Base-by-base conservation (phyloP, 2,329 filamentous ascomycete genomes). In the Cytospora leucostoma region DNA sequence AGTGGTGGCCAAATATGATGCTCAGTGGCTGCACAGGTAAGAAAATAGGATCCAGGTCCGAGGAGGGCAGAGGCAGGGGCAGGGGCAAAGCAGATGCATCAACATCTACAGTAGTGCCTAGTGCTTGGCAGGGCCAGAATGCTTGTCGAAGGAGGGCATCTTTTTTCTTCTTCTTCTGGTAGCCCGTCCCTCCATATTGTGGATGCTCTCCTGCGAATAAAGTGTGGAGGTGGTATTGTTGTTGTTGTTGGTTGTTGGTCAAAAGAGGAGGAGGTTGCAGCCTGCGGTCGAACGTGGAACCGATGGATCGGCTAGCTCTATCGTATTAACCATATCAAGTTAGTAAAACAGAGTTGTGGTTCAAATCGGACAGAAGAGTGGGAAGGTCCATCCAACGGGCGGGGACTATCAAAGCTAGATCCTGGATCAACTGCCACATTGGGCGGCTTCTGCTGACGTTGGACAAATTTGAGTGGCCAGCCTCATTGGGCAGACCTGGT, bases 161-260 rank as follows among this genome's bases (percentile, higher is more conserved):
- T 33, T 55, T 61, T 61, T 10, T 51, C 51, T 61, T 49, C 32
- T 50, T 49, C 51, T n/a, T 4, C 3, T n/a, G 40, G 7, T n/a
- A 52, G 38, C 51, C 51, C 38, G 51, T 61, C 58, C 58, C 58
- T 61, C 51, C 58, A 47, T 61, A 38, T 40, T 61, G 58, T 61
- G 40, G 13, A 19, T 7, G 17, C 40, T 6, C n/a, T 44, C 1
- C 40, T n/a, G n/a, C 40, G 40, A 51, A 35, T 60, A 50, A 35
- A 40, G 33, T 35, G 50, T 17, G 35, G 33, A 34, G 33, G 4
- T 50, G 47, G 50, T 34, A 52, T 27, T 33, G 15, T 32, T 32
- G 27, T 32, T 32, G 27, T 2, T 15, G 47, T 21, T 19, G 37
- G 50, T 13, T 44, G 27, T 8, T 50, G 35, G 51, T 55, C 17